These are phyloP conservation scores for Picochlorum sp. DNA, from an alignment of 139 green algal genomes.

Conservation along the genomic window DNA sequence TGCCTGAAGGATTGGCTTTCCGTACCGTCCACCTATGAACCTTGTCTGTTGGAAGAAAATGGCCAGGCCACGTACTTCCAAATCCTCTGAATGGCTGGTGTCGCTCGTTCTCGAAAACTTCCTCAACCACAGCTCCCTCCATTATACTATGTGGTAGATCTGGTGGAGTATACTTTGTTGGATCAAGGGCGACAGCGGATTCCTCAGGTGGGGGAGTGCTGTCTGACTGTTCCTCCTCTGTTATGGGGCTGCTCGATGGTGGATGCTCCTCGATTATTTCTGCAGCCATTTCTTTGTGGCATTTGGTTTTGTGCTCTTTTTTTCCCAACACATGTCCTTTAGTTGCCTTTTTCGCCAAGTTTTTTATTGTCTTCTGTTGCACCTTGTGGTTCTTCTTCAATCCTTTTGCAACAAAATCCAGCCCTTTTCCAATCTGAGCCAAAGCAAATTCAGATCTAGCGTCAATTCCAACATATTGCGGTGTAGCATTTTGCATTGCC, in stretches of 20 bases:
- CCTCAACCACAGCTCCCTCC: slow-evolving; percentile 35
- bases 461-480: slow-evolving; percentile 11
- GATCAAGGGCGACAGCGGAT: not conserved
- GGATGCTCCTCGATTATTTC: not conserved
- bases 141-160: not conserved
- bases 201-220: too few species aligned
- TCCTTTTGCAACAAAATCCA: slow-evolving; percentile 1
- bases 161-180: not conserved
- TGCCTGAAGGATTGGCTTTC: slow-evolving; percentile 1
- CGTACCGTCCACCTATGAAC: slow-evolving; percentile 55
- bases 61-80: slow-evolving; percentile 74
- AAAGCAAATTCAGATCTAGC: slow-evolving; percentile 5
- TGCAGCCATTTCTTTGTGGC: not conserved
- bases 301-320: not conserved
- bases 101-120: slow-evolving; percentile 85
- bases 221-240: not conserved
- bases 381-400: not conserved
- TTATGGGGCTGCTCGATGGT: too few species aligned
- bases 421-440: slow-evolving; percentile 2
- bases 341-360: not conserved
- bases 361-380: not conserved
- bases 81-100: slow-evolving; percentile 75
- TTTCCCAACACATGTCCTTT: not conserved
- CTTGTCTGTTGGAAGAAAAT: slow-evolving; percentile 77
- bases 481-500: slow-evolving; percentile 11